These are phyloP conservation scores for Gynandropsis gynandra DNA, from an alignment of 345 rosid species.

Conservation along the genomic window DNA sequence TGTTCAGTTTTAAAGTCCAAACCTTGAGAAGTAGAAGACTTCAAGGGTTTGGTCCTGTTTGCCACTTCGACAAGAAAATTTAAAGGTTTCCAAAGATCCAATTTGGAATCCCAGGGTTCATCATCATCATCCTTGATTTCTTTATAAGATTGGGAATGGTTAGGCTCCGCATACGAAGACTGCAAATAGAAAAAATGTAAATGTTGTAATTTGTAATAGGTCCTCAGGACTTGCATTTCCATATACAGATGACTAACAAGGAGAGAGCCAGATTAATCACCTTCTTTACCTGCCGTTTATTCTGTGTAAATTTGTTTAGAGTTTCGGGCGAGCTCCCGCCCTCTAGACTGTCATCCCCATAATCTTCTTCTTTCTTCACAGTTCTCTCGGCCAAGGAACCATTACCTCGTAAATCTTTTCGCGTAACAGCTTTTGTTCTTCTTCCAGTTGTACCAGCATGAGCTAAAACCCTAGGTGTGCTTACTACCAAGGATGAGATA, in stretches of 20 bases:
- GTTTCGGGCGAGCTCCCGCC: conserved; percentile 56
- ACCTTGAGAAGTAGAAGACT: conserved; percentile 52
- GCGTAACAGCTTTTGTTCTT: conserved; percentile 51
- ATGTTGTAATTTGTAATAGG: no score
- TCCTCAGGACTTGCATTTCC: no score
- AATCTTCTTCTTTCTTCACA: conserved; percentile 40
- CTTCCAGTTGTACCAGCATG: conserved; percentile 51
- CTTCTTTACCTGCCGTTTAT: conserved; percentile 49
- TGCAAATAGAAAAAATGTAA: conserved; percentile 25
- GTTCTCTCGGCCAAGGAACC: conserved; percentile 36
- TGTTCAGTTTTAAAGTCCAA: conserved; percentile 33
- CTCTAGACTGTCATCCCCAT: conserved; percentile 38
- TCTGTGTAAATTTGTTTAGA: conserved; percentile 37
- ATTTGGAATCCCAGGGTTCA: conserved; percentile 46
- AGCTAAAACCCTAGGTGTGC: conserved; percentile 52
- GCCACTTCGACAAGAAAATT: conserved; percentile 82
- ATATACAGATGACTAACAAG: no score
- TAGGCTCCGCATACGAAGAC: conserved; percentile 46
- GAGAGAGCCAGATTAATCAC: conserved; percentile 6
- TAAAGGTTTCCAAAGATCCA: conserved; percentile 81
- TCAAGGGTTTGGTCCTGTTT: conserved; percentile 61
- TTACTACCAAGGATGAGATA: conserved; percentile 73
- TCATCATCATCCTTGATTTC: conserved; percentile 35
- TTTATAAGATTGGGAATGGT: conserved; percentile 20
- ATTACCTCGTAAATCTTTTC: conserved; percentile 49